These are phyloP conservation scores for Leccinellum rugosiceps DNA, from an alignment of 768 basidiomycete genomes.

Conservation along the genomic window DNA sequence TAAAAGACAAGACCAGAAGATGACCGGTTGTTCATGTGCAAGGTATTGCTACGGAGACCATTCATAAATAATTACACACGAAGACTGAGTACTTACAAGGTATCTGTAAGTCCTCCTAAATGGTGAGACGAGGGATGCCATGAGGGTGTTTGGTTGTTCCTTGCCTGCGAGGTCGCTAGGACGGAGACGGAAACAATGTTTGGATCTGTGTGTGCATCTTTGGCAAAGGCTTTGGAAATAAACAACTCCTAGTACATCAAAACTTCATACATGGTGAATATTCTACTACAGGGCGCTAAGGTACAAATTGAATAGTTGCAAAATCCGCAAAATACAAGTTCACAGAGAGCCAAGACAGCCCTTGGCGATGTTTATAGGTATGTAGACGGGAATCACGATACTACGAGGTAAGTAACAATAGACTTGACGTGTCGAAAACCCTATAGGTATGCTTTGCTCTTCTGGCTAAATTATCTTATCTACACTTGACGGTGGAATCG, in stretches of 20 bases:
- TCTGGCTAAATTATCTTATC: background rate
- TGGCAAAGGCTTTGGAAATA: constrained; percentile 25
- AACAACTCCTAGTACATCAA: constrained; percentile 11
- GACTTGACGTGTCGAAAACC: background rate
- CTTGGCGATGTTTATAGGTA: background rate
- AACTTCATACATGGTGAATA: background rate
- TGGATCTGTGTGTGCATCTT: constrained; percentile 19
- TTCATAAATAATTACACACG: too few species aligned
- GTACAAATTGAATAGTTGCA: background rate
- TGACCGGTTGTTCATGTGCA: constrained; percentile 87
- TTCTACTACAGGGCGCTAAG: too few species aligned
- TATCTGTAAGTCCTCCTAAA: constrained; percentile 30
- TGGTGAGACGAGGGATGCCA: constrained; percentile 30
- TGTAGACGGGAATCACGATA: background rate
- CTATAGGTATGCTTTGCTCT: background rate
- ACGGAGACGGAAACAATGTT: constrained; percentile 18
- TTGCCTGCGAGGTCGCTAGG: constrained; percentile 1
- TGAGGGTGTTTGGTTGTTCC: constrained; percentile 4
- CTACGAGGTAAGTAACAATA: background rate
- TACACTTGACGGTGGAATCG: background rate
- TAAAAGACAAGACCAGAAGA: constrained; percentile 82
- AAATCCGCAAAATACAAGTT: background rate
- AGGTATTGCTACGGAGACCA: constrained; percentile 64
- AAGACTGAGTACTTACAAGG: constrained; percentile 18
- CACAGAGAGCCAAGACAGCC: background rate